Evolutionary conservation across 345 rosid species (phyloP), one percentile per base, ranked within the genome.

Genomic region (Zanthoxylum bungeanum): DNA sequence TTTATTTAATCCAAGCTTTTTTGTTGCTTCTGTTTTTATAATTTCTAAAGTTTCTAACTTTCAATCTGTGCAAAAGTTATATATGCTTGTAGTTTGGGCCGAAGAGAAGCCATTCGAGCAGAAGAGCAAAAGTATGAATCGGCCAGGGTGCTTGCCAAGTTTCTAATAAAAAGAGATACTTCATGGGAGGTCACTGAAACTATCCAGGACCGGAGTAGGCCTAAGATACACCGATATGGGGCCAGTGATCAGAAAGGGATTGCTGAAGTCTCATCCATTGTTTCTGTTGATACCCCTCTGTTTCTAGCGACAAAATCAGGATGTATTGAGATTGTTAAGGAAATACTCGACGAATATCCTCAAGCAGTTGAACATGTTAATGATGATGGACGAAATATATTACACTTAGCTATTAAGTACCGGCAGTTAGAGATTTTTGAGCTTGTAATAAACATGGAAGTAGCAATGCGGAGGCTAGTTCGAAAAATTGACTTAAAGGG

Each of bases 381-480:
- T 34, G 36, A 34, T 34, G 36, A 9, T 24, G 72, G 75, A 1
- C 60, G 53, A 57, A 69, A 75, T 62, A 58, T 79, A 44, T 51
- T 79, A 36, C 79, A 73, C 31, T 60, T 59, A 14, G 79, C 83
- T 0, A 62, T 75, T 2, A 49, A 42, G 60, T 27, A 72, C 37
- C 64, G 79, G 21, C 71, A 24, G 11, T 4, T 17, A 9, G 74
- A 67, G 68, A 68, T 79, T 4, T 72, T 75, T 44, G 47, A 46
- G 21, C 39, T 30, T 6, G 51, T 79, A 2, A 68, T 3, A 9
- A 0, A 57, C 10, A 50, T 46, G 70, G 65, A 66, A 17, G 52
- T 14, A 39, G 50, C 73, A 11, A 46, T 17, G 39, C 5, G 12
- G 19, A 67, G 62, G 65, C 25, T 81, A 34, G 22, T 19, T 1